A percentile compares a stretch with the other conserved stretches of the same genome.
Conservation (phyloP, 495 filamentous ascomycete species). For the Talaromyces nanjingensis region DNA sequence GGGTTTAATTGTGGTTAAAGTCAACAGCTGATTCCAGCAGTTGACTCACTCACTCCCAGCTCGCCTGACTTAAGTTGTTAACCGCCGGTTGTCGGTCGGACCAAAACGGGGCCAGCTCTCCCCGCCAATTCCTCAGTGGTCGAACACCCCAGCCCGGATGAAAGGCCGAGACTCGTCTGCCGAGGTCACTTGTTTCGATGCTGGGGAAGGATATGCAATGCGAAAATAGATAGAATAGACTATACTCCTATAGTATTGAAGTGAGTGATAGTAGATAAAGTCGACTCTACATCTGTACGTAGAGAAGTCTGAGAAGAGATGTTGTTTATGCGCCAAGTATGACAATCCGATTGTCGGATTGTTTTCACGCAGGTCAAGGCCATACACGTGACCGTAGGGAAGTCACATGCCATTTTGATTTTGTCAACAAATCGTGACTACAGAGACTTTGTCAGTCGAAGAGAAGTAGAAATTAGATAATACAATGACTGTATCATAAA, state of each 20-base stretch:
- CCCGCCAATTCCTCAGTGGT: background rate
- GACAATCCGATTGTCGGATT: background rate
- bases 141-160: background rate
- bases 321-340: background rate
- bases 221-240: background rate
- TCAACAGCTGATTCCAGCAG: background rate
- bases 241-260: background rate
- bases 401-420: too few species aligned
- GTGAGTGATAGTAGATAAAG: background rate
- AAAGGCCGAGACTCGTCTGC: background rate
- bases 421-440: too few species aligned
- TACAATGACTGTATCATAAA: too few species aligned
- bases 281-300: too few species aligned
- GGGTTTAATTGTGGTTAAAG: background rate
- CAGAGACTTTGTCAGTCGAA: too few species aligned
- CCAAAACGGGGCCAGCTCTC: background rate
- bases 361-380: background rate
- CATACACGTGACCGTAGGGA: background rate
- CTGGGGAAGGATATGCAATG: background rate
- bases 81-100: slow-evolving; percentile 5
- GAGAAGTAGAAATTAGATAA: too few species aligned
- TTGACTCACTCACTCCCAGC: slow-evolving; percentile 3
- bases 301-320: background rate
- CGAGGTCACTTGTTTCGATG: background rate
- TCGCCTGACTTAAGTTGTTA: background rate